A percentile compares a stretch with the other conserved stretches of the same genome.
Evolutionary conservation across 2,329 filamentous ascomycete genomes (phyloP).

Genomic region (Colletotrichum sp.): DNA sequence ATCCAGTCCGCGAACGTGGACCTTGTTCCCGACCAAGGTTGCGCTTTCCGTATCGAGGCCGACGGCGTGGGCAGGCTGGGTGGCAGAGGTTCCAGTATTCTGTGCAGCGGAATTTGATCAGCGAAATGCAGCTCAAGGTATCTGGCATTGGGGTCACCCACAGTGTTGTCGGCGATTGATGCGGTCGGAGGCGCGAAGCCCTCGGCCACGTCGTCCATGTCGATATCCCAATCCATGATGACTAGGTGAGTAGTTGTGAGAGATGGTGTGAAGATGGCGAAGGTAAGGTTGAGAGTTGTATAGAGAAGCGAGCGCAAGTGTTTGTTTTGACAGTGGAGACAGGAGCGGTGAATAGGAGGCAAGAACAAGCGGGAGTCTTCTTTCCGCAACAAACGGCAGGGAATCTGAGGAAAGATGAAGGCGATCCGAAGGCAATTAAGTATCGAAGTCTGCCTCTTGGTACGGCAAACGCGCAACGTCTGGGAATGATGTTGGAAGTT

Average conservation of each 20-base stretch:
- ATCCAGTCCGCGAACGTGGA: constrained; percentile 87
- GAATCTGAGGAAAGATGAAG: neutral
- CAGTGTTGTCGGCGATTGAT: neutral
- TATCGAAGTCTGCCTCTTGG: neutral
- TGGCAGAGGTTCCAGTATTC: neutral
- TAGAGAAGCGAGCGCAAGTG: neutral
- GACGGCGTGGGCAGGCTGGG: neutral
- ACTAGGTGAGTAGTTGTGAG: neutral
- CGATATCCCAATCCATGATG: constrained; percentile 72
- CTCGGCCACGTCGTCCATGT: constrained; percentile 69
- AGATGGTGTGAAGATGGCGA: constrained; percentile 19
- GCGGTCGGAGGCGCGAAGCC: constrained; percentile 15
- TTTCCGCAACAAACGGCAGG: neutral
- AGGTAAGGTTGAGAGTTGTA: neutral
- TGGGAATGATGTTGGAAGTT: neutral
- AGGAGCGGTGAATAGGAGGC: neutral
- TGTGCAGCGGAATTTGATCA: neutral
- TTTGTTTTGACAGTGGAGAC: neutral
- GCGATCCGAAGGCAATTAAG: neutral
- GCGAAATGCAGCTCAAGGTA: neutral
- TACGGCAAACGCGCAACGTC: neutral
- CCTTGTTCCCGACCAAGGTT: constrained; percentile 53
- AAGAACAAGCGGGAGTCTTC: neutral
- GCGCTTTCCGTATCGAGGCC: neutral
- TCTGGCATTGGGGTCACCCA: neutral